A percentile compares a stretch with the other conserved stretches of the same genome.
These are phyloP conservation scores for Tetrahymena elliotti DNA, from an alignment of 73 alveolate species.

Conservation along the genomic window DNA sequence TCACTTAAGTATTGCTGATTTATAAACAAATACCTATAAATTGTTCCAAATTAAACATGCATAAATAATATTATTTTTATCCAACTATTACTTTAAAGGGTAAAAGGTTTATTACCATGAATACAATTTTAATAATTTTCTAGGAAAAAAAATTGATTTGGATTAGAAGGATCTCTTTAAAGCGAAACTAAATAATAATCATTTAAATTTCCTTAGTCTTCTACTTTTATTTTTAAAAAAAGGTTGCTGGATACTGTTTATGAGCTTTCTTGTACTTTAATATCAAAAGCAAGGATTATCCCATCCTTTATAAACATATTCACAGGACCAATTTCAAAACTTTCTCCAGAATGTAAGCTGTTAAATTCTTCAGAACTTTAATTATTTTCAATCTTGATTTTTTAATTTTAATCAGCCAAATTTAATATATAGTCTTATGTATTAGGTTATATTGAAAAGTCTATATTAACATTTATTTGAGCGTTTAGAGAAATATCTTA, in stretches of 20 bases:
- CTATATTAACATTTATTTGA: neutral
- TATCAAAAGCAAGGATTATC: neutral
- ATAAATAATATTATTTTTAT: neutral
- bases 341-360: neutral
- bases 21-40: neutral
- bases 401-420: neutral
- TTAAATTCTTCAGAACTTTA: neutral
- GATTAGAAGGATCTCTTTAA: neutral
- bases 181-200: neutral
- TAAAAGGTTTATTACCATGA: neutral
- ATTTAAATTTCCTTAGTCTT: neutral
- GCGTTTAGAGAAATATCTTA: neutral
- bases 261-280: neutral
- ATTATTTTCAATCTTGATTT: neutral
- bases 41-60: neutral
- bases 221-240: neutral
- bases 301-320: neutral
- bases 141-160: neutral
- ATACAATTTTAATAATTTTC: neutral
- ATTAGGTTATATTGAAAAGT: neutral
- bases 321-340: neutral
- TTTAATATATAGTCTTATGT: neutral
- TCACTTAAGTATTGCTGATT: neutral
- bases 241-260: neutral
- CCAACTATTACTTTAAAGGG: neutral